Percentiles rank a stretch among this genome's conserved stretches.
These are phyloP conservation scores for Yarrowia deformans DNA, from an alignment of 805 yeast genomes.

Conservation along the genomic window DNA sequence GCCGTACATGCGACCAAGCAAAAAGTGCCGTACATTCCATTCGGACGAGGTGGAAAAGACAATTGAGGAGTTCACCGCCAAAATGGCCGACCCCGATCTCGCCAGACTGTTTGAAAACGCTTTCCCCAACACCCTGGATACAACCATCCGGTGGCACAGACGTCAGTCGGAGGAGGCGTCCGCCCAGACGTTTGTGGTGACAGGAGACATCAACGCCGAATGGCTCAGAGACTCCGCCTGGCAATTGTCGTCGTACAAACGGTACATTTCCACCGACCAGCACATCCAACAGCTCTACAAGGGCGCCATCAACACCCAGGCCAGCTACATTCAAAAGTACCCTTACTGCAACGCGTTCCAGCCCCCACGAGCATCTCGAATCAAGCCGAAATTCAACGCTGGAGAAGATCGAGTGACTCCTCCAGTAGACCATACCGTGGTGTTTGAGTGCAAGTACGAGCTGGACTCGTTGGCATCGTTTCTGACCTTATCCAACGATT, in stretches of 20 bases:
- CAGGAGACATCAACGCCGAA: constrained; percentile 94
- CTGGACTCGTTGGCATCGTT: constrained; percentile 86
- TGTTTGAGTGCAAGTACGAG: constrained; percentile 91
- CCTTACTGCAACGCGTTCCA: constrained; percentile 95
- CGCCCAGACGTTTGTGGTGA: constrained; percentile 78
- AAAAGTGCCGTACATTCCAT: constrained; percentile 73
- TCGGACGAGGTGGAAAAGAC: constrained; percentile 68
- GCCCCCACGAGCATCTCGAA: constrained; percentile 60
- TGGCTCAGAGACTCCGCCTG: constrained; percentile 90
- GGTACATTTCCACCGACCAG: constrained; percentile 61
- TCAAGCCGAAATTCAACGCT: constrained; percentile 36
- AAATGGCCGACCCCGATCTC: constrained; percentile 67
- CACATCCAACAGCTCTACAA: constrained; percentile 60
- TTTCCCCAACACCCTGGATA: constrained; percentile 86
- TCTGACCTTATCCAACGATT: constrained; percentile 75
- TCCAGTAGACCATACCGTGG: constrained; percentile 69
- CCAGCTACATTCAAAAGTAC: constrained; percentile 62
- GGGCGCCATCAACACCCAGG: constrained; percentile 86
- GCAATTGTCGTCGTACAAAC: constrained; percentile 78
- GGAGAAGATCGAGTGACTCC: constrained; percentile 71
- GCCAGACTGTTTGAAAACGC: constrained; percentile 80
- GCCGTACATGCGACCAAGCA: constrained; percentile 80
- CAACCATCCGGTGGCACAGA: constrained; percentile 79
- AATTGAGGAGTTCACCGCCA: constrained; percentile 59
- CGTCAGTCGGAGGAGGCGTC: constrained; percentile 43